Evolutionary conservation across 2,329 filamentous ascomycete species (phyloP), one percentile per base, ranked within the genome.

Genomic region (Aspergillus puulaauensis): DNA sequence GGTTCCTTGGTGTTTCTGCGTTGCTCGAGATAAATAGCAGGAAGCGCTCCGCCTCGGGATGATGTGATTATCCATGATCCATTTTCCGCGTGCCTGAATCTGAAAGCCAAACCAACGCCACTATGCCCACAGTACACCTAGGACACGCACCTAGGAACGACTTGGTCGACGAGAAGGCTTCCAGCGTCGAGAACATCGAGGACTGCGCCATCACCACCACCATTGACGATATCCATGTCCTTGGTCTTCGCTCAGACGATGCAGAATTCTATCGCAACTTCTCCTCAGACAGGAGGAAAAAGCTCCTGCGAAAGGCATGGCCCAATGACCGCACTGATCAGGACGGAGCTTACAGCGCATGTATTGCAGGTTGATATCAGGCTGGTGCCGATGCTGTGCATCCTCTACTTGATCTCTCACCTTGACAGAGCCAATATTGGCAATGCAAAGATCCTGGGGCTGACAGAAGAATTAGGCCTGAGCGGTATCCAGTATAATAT

Each of bases 211-310:
- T n/a, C 51, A 56, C 31, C 60, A 60, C 45, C 5, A 61, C 64
- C 4, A 66, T 73, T 7, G 70, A 65, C 9, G 63, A 64, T n/a
- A 66, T 71, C 47, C 70, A 69, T 15, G 70, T 73, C 8, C 63
- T 65, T 6, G 70, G 70, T 1, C 31, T 73, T 41, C 60, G 57
- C 19, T 11, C 52, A 7, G 70, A 69, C 11, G 70, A 73, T 64
- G 69, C 67, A 4, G 66, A 72, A 7, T 73, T 73, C 40, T 73
- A 67, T 50, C 63, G 47, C 3, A 64, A 61, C 45, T 73, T 65
- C 14, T 57, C 69, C 0, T 57, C 64, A 14, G 63, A 70, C 37
- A 64, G 63, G 57, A 52, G 66, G 6, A 66, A 62, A 50, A 55
- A 41, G 40, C 41, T 66, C 3, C 43, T 64, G 12, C 46, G 57